These are phyloP conservation scores for Noccaea caerulescens DNA, from an alignment of 345 rosid genomes.

Conservation along the genomic window DNA sequence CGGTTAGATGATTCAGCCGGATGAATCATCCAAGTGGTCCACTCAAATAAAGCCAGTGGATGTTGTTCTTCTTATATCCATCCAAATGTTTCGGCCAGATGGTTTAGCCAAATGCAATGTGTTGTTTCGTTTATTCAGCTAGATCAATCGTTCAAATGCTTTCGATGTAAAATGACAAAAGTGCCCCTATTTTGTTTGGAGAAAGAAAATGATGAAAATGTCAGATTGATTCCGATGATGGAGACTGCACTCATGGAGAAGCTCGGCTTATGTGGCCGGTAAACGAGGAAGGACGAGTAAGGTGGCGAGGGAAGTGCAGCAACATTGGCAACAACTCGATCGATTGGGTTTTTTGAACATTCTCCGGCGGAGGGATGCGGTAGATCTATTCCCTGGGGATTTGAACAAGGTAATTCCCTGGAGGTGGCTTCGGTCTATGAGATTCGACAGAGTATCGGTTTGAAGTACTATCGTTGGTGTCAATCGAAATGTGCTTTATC, in stretches of 20 bases:
- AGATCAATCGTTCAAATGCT: too few relatives aligned
- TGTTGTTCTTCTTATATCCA: too few relatives aligned
- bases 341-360: slow-evolving; percentile 46
- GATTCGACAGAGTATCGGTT: slow-evolving; percentile 35
- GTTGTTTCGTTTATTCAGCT: too few relatives aligned
- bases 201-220: too few relatives aligned
- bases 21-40: too few relatives aligned
- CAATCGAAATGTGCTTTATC: slow-evolving; percentile 6
- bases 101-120: too few relatives aligned
- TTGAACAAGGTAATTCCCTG: slow-evolving; percentile 55
- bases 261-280: slow-evolving; percentile 61
- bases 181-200: too few relatives aligned
- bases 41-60: too few relatives aligned
- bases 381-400: slow-evolving; percentile 72
- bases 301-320: slow-evolving; percentile 45
- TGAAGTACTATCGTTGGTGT: slow-evolving; percentile 22
- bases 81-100: too few relatives aligned
- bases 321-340: slow-evolving; percentile 48
- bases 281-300: slow-evolving; percentile 51
- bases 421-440: slow-evolving; percentile 30
- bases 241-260: slow-evolving; percentile 60
- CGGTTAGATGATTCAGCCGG: too few relatives aligned
- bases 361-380: slow-evolving; percentile 62
- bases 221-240: slow-evolving; percentile 52
- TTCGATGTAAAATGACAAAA: too few relatives aligned